Percentiles rank a stretch among this genome's conserved stretches.
Conservation (phyloP, 1,139 yeast genomes). For the Hyphopichia pseudoburtonii region DNA sequence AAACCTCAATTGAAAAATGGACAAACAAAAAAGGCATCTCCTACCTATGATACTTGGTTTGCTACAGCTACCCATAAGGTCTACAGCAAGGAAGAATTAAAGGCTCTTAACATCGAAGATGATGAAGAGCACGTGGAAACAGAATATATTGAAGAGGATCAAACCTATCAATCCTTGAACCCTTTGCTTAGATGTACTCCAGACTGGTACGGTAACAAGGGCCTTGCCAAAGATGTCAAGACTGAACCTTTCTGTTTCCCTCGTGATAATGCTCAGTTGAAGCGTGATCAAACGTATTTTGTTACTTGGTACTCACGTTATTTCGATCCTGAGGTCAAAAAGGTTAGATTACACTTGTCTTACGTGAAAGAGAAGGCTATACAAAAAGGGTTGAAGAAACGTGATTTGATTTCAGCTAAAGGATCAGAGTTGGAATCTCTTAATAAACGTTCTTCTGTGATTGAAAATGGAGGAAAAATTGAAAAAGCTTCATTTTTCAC, state of each 20-base stretch:
- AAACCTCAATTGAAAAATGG: slow-evolving; percentile 75
- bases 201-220: slow-evolving; percentile 64
- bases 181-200: slow-evolving; percentile 89
- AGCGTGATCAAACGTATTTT: slow-evolving; percentile 65
- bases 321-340: slow-evolving; percentile 47
- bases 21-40: slow-evolving; percentile 59
- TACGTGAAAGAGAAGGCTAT: slow-evolving; percentile 55
- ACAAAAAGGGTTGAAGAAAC: slow-evolving; percentile 56
- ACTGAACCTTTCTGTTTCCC: slow-evolving; percentile 87
- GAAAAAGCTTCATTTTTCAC: slow-evolving; percentile 56
- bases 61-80: slow-evolving; percentile 63
- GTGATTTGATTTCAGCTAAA: not conserved
- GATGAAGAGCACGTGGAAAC: slow-evolving; percentile 59
- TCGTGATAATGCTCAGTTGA: slow-evolving; percentile 54
- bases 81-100: slow-evolving; percentile 56
- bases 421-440: slow-evolving; percentile 13
- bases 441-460: slow-evolving; percentile 32
- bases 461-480: slow-evolving; percentile 39
- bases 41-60: slow-evolving; percentile 76
- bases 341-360: slow-evolving; percentile 67
- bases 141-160: slow-evolving; percentile 59
- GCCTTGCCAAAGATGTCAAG: slow-evolving; percentile 51
- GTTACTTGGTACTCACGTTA: slow-evolving; percentile 78
- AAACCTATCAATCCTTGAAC: slow-evolving; percentile 63
- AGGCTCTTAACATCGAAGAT: slow-evolving; percentile 69